Evolutionary conservation across 2,329 filamentous ascomycete genomes (phyloP).

Genomic region (Bipolaris oryzae): DNA sequence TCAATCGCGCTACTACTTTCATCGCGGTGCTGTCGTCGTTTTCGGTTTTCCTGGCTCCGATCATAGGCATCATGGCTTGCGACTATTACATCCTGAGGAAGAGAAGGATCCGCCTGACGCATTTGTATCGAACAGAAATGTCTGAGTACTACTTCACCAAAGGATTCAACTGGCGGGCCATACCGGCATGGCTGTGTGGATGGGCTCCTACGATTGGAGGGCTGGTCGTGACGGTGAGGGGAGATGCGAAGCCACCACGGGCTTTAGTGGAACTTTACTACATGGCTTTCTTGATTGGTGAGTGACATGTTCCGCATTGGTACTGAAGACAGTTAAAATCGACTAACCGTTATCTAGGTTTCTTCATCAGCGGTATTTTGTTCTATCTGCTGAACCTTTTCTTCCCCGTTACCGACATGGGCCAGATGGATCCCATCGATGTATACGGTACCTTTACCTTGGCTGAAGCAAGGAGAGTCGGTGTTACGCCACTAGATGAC

Average conservation of each 20-base stretch:
- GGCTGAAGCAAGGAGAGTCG: slow-evolving; percentile 51
- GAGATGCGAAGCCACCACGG: slow-evolving; percentile 43
- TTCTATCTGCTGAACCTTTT: slow-evolving; percentile 47
- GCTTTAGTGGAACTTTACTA: slow-evolving; percentile 55
- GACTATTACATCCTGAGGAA: slow-evolving; percentile 49
- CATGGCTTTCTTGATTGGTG: slow-evolving; percentile 55
- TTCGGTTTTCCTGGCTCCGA: slow-evolving; percentile 50
- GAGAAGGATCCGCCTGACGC: slow-evolving; percentile 43
- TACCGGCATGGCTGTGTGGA: slow-evolving; percentile 53
- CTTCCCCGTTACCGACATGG: slow-evolving; percentile 51
- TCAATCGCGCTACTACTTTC: slow-evolving; percentile 47
- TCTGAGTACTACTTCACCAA: slow-evolving; percentile 54
- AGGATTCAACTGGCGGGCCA: slow-evolving; percentile 53
- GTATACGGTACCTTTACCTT: slow-evolving; percentile 55
- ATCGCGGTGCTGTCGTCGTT: slow-evolving; percentile 51
- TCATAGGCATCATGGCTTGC: slow-evolving; percentile 49
- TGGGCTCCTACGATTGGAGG: slow-evolving; percentile 54
- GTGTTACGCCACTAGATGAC: slow-evolving; percentile 43
- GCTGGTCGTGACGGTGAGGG: slow-evolving; percentile 46
- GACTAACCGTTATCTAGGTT: slow-evolving; percentile 37
- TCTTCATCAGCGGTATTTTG: slow-evolving; percentile 47
- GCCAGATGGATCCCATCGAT: slow-evolving; percentile 54
- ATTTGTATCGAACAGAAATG: slow-evolving; percentile 45
- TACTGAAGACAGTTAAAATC: no score
- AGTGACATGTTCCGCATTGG: slow-evolving; percentile 2